phyloP scores from a whole-genome alignment of 2,329 filamentous ascomycete genomes.

The Paecilomyces niveus region DNA sequence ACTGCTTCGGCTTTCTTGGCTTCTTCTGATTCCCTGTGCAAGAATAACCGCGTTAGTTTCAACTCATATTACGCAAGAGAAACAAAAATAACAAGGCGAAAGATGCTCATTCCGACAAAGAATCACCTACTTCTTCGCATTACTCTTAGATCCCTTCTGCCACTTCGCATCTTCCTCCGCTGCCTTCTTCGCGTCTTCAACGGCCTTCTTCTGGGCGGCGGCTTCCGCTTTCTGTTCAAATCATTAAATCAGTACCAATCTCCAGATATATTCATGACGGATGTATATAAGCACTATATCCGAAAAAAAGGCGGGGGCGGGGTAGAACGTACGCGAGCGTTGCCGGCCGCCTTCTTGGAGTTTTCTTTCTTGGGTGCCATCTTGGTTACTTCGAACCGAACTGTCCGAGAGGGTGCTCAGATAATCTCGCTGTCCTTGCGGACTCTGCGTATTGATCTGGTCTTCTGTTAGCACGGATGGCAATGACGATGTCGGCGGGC shows the following conservation, averaged over 20 bases:
- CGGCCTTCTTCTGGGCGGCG: slow-evolving; percentile 71
- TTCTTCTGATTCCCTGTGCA: slow-evolving; percentile 69
- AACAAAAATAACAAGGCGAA: neutral
- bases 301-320: slow-evolving; percentile 16
- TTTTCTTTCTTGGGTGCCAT: slow-evolving; percentile 75
- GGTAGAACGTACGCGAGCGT: slow-evolving; percentile 51
- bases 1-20: slow-evolving; percentile 75
- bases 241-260: slow-evolving; percentile 7
- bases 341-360: slow-evolving; percentile 81
- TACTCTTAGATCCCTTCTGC: slow-evolving; percentile 78
- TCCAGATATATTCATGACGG: neutral
- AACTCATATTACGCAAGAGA: neutral
- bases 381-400: slow-evolving; percentile 9
- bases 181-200: slow-evolving; percentile 58
- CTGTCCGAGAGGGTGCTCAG: neutral
- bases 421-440: neutral
- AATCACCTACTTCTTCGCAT: slow-evolving; percentile 69
- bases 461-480: neutral
- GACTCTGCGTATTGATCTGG: neutral
- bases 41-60: neutral
- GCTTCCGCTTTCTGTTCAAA: slow-evolving; percentile 73
- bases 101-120: slow-evolving; percentile 1
- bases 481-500: neutral
- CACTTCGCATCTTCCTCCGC: slow-evolving; percentile 69
- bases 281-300: slow-evolving; percentile 5